Percentiles rank a stretch among this genome's conserved stretches.
Conservation (phyloP, 805 yeast species). For the Ogataea pini region DNA sequence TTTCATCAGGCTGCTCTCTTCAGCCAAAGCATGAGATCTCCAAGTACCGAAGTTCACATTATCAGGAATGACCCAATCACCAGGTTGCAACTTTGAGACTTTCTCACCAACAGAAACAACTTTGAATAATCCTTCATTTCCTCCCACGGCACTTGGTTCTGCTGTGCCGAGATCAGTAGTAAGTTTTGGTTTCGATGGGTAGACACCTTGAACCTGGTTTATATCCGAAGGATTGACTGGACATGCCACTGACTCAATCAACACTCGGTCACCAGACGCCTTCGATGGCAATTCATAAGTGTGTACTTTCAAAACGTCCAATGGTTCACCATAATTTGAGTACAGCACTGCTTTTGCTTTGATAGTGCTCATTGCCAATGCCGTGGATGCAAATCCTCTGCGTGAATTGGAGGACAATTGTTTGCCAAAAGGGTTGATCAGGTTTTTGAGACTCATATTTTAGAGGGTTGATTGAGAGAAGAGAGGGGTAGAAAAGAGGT, state of each 20-base stretch:
- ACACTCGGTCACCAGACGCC: slow-evolving; percentile 46
- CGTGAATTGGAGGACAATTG: not conserved
- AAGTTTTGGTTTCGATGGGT: slow-evolving; percentile 73
- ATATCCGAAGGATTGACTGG: slow-evolving; percentile 92
- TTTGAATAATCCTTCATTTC: slow-evolving; percentile 91
- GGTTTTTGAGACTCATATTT: not conserved
- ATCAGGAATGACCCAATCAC: slow-evolving; percentile 89
- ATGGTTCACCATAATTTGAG: slow-evolving; percentile 66
- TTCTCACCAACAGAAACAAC: slow-evolving; percentile 69
- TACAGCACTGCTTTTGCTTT: slow-evolving; percentile 65
- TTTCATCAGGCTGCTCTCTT: slow-evolving; percentile 52
- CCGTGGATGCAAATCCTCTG: slow-evolving; percentile 10
- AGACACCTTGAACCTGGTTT: slow-evolving; percentile 83
- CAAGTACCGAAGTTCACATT: slow-evolving; percentile 88
- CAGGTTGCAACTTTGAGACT: slow-evolving; percentile 50
- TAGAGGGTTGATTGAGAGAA: not conserved
- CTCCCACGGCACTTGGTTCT: slow-evolving; percentile 79
- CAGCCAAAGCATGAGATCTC: slow-evolving; percentile 74
- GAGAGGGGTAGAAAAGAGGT: not conserved
- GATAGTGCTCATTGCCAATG: slow-evolving; percentile 15
- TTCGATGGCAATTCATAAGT: slow-evolving; percentile 48
- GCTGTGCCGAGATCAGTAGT: slow-evolving; percentile 52
- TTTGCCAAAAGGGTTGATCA: not conserved
- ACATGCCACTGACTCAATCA: slow-evolving; percentile 71
- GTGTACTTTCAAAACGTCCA: slow-evolving; percentile 54